A percentile compares a stretch with the other conserved stretches of the same genome.
Conservation (phyloP, 179 eudicot genomes). For the Pouteria campechiana region DNA sequence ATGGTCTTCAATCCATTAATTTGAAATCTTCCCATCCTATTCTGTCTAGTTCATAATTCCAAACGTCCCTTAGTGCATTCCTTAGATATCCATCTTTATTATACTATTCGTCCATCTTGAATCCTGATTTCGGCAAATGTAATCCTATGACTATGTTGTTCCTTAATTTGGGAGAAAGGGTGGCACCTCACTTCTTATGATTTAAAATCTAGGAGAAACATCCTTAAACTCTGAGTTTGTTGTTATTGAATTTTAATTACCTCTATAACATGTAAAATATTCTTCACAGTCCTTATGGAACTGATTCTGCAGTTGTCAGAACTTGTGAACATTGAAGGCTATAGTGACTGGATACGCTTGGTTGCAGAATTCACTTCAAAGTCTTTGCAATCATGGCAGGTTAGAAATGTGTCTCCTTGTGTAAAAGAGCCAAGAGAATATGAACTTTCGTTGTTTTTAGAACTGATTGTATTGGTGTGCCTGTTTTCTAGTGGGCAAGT, state of each 20-base stretch:
- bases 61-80: no score
- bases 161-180: no score
- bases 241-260: not conserved
- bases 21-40: no score
- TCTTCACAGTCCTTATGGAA: not conserved
- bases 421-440: not conserved
- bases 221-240: no score
- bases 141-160: no score
- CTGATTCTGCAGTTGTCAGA: slow-evolving; percentile 62
- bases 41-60: no score
- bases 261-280: not conserved
- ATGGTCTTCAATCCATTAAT: no score
- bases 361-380: slow-evolving; percentile 91
- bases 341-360: slow-evolving; percentile 88
- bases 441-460: not conserved
- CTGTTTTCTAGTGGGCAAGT: slow-evolving; percentile 77
- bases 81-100: no score
- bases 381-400: slow-evolving; percentile 97
- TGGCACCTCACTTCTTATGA: no score
- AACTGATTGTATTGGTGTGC: not conserved
- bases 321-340: slow-evolving; percentile 87
- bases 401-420: slow-evolving; percentile 5
- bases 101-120: no score
- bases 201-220: no score
- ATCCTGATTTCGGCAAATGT: no score